These are phyloP conservation scores for Rhizophagus clarus DNA, from an alignment of 192 early-diverging fungal species.

Conservation along the genomic window DNA sequence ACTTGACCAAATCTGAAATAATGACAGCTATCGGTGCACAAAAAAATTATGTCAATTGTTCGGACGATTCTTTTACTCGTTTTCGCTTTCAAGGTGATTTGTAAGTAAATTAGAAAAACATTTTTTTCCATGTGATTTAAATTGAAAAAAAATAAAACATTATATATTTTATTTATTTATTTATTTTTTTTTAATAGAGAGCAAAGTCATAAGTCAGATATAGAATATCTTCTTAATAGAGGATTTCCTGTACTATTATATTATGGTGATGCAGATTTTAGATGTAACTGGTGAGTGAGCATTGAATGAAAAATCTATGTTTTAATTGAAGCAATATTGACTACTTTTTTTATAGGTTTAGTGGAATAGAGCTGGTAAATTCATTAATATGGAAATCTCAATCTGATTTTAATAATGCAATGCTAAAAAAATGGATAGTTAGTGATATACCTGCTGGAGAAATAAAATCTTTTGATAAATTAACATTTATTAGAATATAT, in stretches of 20 bases:
- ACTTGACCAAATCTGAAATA: conserved; percentile 53
- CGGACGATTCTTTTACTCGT: conserved; percentile 46
- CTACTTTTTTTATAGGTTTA: too few relatives aligned
- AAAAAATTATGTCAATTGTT: conserved; percentile 53
- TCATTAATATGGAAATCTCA: not conserved
- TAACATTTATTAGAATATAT: not conserved
- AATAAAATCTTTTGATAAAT: not conserved
- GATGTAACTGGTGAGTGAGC: conserved; percentile 71
- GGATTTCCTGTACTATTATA: conserved; percentile 68
- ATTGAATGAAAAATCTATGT: too few relatives aligned
- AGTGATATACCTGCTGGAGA: not conserved
- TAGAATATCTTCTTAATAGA: not conserved
- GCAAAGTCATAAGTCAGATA: conserved; percentile 50
- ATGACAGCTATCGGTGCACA: conserved; percentile 55
- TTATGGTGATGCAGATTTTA: conserved; percentile 81
- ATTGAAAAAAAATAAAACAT: too few relatives aligned
- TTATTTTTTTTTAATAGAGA: conserved; percentile 36
- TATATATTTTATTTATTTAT: not conserved
- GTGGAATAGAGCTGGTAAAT: too few relatives aligned
- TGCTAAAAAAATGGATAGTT: not conserved
- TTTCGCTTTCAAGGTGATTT: conserved; percentile 49
- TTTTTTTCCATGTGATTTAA: too few relatives aligned
- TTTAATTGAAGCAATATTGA: too few relatives aligned
- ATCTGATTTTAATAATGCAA: not conserved
- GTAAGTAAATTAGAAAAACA: conserved; percentile 28